phyloP scores from a whole-genome alignment of 2,329 filamentous ascomycete genomes.

The Biscogniauxia sp. region DNA sequence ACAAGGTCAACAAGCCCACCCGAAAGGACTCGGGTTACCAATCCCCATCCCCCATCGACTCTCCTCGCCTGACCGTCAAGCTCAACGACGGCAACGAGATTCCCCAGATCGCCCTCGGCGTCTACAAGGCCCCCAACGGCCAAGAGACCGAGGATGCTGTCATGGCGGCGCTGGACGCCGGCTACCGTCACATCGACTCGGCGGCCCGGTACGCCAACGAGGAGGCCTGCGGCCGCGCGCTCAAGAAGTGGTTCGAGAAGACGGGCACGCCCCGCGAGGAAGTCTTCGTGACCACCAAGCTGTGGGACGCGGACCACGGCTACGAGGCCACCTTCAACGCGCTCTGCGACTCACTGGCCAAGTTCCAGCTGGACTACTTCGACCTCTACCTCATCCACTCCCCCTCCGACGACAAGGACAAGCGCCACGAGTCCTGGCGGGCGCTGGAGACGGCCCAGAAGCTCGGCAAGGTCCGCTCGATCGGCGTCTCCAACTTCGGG shows the following conservation, averaged over 20 bases:
- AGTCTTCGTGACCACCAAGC: constrained; percentile 38
- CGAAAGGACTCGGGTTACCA: constrained; percentile 5
- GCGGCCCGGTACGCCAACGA: constrained; percentile 36
- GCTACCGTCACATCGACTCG: constrained; percentile 54
- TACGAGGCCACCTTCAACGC: constrained; percentile 31
- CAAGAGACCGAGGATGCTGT: constrained; percentile 36
- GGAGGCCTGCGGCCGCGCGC: constrained; percentile 17
- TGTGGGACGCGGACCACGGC: constrained; percentile 37
- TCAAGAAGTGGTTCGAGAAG: constrained; percentile 23
- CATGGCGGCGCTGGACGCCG: constrained; percentile 39
- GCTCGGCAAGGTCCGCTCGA: constrained; percentile 46
- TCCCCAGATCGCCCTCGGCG: constrained; percentile 40
- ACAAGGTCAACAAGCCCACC: constrained; percentile 3
- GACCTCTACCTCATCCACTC: constrained; percentile 54
- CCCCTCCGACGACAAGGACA: constrained; percentile 39
- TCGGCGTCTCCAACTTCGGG: constrained; percentile 39
- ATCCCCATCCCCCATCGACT: constrained; percentile 4
- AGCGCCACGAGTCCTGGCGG: constrained; percentile 38
- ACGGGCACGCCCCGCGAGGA: constrained; percentile 34
- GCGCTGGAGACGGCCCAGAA: constrained; percentile 11
- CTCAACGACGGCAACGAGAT: constrained; percentile 10
- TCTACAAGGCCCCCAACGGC: constrained; percentile 46
- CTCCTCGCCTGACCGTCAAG: constrained; percentile 4
- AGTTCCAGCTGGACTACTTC: constrained; percentile 47
- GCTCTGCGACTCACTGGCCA: constrained; percentile 43